These are phyloP conservation scores for Alternaria burnsii DNA, from an alignment of 2,329 filamentous ascomycete species.

Conservation along the genomic window DNA sequence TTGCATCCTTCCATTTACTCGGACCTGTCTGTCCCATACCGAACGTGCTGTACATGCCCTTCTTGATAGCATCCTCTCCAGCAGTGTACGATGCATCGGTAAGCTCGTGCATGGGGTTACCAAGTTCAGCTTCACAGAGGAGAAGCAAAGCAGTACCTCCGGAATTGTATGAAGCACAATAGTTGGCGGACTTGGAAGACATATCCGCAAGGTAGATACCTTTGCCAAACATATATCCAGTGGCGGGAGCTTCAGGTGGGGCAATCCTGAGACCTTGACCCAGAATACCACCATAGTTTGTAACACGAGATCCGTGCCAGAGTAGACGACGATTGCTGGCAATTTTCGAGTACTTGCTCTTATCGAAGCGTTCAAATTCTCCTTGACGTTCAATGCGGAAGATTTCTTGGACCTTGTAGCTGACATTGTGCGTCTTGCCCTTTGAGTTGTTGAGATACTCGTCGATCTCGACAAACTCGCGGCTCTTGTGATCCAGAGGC, in stretches of 20 bases:
- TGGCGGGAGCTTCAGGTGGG: slow-evolving; percentile 80
- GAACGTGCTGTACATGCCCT: slow-evolving; percentile 72
- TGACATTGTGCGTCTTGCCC: slow-evolving; percentile 70
- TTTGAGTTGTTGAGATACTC: slow-evolving; percentile 73
- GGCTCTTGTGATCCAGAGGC: slow-evolving; percentile 64
- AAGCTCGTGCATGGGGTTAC: slow-evolving; percentile 75
- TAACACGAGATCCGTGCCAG: slow-evolving; percentile 86
- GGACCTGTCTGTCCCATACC: slow-evolving; percentile 74
- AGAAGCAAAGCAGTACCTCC: slow-evolving; percentile 76
- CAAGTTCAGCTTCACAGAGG: slow-evolving; percentile 85
- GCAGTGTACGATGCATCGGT: slow-evolving; percentile 67
- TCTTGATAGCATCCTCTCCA: slow-evolving; percentile 66
- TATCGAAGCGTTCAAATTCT: slow-evolving; percentile 73
- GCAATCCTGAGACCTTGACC: slow-evolving; percentile 90
- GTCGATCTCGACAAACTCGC: slow-evolving; percentile 71
- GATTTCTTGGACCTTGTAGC: slow-evolving; percentile 73
- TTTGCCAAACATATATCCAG: slow-evolving; percentile 89
- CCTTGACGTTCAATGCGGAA: slow-evolving; percentile 83
- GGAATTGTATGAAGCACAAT: slow-evolving; percentile 71
- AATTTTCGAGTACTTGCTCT: slow-evolving; percentile 61
- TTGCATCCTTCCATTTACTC: slow-evolving; percentile 77
- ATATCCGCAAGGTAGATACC: slow-evolving; percentile 90
- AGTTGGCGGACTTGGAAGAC: slow-evolving; percentile 78
- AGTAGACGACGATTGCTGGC: slow-evolving; percentile 76
- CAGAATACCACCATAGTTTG: slow-evolving; percentile 88